Evolutionary conservation across 1,284 basidiomycete genomes (phyloP).

Genomic region (Rhodotorula sp.): DNA sequence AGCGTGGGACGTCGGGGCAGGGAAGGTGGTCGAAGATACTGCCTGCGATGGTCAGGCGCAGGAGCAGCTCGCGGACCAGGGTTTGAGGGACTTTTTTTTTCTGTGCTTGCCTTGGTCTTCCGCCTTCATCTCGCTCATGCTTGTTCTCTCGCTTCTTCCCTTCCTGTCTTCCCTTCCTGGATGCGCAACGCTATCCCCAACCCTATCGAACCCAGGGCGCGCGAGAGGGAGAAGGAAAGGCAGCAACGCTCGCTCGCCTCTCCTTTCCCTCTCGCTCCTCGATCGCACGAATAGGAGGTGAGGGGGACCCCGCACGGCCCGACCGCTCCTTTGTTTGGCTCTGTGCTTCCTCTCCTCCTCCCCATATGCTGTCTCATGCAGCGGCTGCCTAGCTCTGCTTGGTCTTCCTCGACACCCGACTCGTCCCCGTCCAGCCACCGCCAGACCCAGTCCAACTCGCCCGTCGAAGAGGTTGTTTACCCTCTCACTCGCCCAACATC

Average conservation of each 20-base stretch:
- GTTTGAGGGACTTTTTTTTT: neutral
- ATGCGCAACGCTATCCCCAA: no score
- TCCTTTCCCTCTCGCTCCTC: no score
- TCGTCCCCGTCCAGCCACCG: neutral
- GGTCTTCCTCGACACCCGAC: neutral
- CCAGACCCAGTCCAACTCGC: neutral
- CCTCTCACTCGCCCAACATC: neutral
- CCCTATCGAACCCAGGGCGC: no score
- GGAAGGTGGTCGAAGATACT: constrained; percentile 14
- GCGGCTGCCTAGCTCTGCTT: neutral
- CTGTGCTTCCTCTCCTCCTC: neutral
- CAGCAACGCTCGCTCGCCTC: no score
- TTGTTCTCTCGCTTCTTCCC: neutral
- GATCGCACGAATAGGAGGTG: no score
- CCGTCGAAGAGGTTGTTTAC: neutral
- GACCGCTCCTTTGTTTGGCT: neutral
- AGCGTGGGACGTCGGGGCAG: neutral
- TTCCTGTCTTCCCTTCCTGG: neutral
- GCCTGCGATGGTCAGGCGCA: neutral
- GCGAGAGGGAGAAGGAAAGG: no score
- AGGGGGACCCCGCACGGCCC: no score
- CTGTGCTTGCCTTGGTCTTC: neutral
- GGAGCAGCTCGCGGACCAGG: neutral
- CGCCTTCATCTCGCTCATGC: neutral
- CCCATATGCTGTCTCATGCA: neutral